A percentile compares a stretch with the other conserved stretches of the same genome.
These are phyloP conservation scores for Scedosporium boydii DNA, from an alignment of 2,329 filamentous ascomycete genomes.

Conservation along the genomic window DNA sequence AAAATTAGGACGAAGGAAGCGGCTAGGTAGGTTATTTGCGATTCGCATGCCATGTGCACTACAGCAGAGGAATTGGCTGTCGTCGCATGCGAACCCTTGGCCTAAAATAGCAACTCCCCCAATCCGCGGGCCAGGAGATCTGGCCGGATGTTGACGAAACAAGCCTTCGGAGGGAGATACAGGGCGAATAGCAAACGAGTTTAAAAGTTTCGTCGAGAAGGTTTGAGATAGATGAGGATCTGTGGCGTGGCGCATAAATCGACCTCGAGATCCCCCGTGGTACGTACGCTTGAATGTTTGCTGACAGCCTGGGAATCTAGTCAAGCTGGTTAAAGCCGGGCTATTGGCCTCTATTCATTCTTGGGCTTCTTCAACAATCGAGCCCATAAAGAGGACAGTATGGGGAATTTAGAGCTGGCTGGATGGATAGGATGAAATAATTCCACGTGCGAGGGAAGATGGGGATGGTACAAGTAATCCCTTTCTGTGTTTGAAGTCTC, in stretches of 20 bases:
- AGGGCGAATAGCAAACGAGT: neutral
- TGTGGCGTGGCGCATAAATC: neutral
- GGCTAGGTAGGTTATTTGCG: neutral
- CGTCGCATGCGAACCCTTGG: neutral
- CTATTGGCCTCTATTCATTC: neutral
- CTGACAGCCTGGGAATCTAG: neutral
- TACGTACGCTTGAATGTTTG: neutral
- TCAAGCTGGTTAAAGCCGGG: neutral
- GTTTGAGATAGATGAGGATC: neutral
- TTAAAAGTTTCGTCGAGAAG: neutral
- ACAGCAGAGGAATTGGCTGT: neutral
- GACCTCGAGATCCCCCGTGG: neutral
- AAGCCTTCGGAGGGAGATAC: neutral
- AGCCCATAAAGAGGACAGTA: too few species aligned
- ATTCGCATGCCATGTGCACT: neutral
- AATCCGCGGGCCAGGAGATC: neutral
- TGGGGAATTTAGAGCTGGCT: too few species aligned
- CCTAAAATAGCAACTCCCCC: neutral
- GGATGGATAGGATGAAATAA: neutral
- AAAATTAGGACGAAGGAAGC: neutral
- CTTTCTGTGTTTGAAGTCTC: neutral
- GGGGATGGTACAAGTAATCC: neutral
- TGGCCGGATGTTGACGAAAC: neutral
- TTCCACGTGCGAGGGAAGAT: neutral
- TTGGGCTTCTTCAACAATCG: neutral